A percentile compares a stretch with the other conserved stretches of the same genome.
phyloP scores from a whole-genome alignment of 306 rosid genomes.

The Aeschynomene evenia region DNA sequence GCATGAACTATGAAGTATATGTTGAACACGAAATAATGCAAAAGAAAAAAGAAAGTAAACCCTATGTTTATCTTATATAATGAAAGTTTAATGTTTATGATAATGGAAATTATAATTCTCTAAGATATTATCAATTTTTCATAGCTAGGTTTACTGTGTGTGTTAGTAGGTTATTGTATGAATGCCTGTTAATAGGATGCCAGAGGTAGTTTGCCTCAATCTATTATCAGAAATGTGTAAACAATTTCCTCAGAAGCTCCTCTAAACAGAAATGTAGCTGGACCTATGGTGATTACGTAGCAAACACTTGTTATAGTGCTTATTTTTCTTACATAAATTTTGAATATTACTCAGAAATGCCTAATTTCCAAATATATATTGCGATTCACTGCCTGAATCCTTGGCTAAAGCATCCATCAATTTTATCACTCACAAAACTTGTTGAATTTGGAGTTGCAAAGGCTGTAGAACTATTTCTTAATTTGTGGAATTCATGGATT shows the following conservation, averaged over 20 bases:
- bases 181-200: conserved; percentile 20
- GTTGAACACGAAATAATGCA: conserved; percentile 40
- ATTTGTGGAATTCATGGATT: conserved; percentile 17
- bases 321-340: conserved; percentile 16
- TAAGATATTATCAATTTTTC: not conserved
- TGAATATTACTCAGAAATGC: not conserved
- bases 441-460: conserved; percentile 16
- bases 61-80: not conserved
- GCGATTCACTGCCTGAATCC: not conserved
- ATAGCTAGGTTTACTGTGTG: not conserved
- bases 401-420: conserved; percentile 3
- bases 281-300: not conserved
- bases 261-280: conserved; percentile 12
- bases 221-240: not conserved
- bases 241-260: not conserved
- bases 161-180: conserved; percentile 5
- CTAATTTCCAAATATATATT: conserved; percentile 2
- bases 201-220: conserved; percentile 4
- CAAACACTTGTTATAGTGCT: not conserved
- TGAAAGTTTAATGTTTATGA: not conserved
- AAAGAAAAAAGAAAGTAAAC: conserved; percentile 5
- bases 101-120: conserved; percentile 15
- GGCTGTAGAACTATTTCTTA: conserved; percentile 10
- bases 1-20: conserved; percentile 45
- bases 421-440: not conserved